Evolutionary conservation across 2,329 filamentous ascomycete species (phyloP).

Genomic region (Gnomoniopsis smithogilvyi): DNA sequence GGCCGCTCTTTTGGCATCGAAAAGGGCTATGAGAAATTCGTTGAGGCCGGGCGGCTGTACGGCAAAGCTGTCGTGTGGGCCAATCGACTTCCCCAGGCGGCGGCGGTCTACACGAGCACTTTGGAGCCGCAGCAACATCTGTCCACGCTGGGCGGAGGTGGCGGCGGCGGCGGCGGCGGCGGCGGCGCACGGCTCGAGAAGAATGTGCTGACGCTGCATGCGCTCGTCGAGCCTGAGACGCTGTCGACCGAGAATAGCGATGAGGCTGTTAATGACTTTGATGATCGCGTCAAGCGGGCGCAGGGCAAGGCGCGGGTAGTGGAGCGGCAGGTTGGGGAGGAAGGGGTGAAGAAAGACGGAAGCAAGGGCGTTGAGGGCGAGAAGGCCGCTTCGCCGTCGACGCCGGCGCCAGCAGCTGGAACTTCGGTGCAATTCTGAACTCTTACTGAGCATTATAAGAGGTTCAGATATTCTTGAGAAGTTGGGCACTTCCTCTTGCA

Average conservation of each 20-base stretch:
- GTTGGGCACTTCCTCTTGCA: not conserved
- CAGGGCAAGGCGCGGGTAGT: conserved; percentile 82
- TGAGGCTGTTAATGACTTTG: conserved; percentile 85
- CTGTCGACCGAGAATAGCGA: conserved; percentile 81
- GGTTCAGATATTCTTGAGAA: not conserved
- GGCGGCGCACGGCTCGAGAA: conserved; percentile 60
- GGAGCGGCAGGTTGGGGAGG: conserved; percentile 60
- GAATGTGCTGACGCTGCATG: conserved; percentile 72
- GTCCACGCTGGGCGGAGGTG: not conserved
- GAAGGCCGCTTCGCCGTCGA: not conserved
- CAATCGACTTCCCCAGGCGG: conserved; percentile 53
- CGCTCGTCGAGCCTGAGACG: conserved; percentile 74
- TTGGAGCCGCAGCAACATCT: not conserved
- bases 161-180: conserved; percentile 16
- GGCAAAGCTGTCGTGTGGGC: conserved; percentile 83
- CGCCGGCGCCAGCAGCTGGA: not conserved
- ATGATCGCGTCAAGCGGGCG: conserved; percentile 81
- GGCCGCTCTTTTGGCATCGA: conserved; percentile 87
- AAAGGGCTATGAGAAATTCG: conserved; percentile 90
- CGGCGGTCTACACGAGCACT: conserved; percentile 8
- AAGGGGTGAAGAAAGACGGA: not conserved
- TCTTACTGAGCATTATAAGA: not conserved
- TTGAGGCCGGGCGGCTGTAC: conserved; percentile 74
- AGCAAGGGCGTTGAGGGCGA: not conserved
- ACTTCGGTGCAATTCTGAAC: not conserved